phyloP scores from a whole-genome alignment of 2,329 filamentous ascomycete species.

The Chalaropsis ovoidea region DNA sequence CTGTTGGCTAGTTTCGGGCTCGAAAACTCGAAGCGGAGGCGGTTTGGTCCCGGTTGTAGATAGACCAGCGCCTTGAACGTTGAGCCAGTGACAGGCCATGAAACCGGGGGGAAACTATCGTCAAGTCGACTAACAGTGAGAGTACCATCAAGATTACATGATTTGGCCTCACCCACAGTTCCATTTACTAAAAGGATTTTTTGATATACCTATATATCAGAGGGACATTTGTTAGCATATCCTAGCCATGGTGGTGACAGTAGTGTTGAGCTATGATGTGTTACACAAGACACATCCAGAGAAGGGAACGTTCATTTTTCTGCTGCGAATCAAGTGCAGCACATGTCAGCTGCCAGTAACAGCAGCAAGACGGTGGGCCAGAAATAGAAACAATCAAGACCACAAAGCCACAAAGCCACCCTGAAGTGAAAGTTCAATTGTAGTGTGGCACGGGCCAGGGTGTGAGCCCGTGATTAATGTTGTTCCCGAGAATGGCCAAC shows the following conservation, averaged over 20 bases:
- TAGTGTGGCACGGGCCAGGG: not conserved
- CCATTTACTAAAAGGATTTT: slow-evolving; percentile 77
- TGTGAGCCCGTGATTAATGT: not conserved
- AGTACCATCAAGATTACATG: slow-evolving; percentile 61
- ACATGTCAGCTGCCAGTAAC: not conserved
- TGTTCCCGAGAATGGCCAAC: not conserved
- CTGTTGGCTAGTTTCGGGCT: slow-evolving; percentile 69
- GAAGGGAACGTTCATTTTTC: not conserved
- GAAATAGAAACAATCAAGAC: not conserved
- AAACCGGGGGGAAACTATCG: slow-evolving; percentile 69
- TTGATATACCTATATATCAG: slow-evolving; percentile 66
- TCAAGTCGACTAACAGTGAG: slow-evolving; percentile 72
- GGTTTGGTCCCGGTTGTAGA: slow-evolving; percentile 83
- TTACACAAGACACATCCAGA: not conserved
- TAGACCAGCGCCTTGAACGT: slow-evolving; percentile 88
- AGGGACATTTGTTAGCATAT: not conserved
- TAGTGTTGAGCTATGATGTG: too few species aligned
- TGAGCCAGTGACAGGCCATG: slow-evolving; percentile 80
- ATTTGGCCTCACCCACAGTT: slow-evolving; percentile 59
- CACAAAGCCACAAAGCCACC: too few species aligned
- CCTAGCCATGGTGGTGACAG: too few species aligned
- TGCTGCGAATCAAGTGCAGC: not conserved
- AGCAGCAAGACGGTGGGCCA: not conserved
- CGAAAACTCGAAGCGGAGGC: slow-evolving; percentile 74
- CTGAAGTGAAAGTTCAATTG: slow-evolving; percentile 5